These are phyloP conservation scores for Cyclospora cayetanensis DNA, from an alignment of 169 alveolate species.

Conservation along the genomic window DNA sequence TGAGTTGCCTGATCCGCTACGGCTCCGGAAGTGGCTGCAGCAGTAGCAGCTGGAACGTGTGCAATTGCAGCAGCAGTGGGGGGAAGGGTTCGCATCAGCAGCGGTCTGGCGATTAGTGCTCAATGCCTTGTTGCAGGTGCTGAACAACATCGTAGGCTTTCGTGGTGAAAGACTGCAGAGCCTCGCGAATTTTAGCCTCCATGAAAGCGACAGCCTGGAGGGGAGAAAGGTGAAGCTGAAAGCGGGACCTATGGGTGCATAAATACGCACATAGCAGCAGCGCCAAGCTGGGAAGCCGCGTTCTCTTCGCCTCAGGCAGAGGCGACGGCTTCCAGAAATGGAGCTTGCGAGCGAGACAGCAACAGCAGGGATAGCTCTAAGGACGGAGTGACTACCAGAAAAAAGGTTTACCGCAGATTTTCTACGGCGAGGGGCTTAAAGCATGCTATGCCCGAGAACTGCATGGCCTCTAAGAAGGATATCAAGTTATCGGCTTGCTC, in stretches of 20 bases:
- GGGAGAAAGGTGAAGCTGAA: slow-evolving; percentile 78
- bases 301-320: no score
- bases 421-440: slow-evolving; percentile 92
- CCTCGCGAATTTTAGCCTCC: slow-evolving; percentile 77
- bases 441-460: slow-evolving; percentile 94
- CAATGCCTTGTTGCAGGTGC: slow-evolving; percentile 86
- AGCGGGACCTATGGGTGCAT: slow-evolving; percentile 72
- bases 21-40: not conserved
- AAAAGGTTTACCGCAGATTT: slow-evolving; percentile 73
- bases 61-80: not conserved
- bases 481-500: slow-evolving; percentile 88
- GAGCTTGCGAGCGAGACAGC: no score
- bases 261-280: no score
- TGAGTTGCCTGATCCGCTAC: not conserved
- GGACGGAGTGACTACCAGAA: no score
- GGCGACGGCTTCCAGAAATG: no score
- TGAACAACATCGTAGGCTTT: slow-evolving; percentile 85
- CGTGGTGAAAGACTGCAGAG: slow-evolving; percentile 83
- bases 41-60: not conserved
- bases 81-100: not conserved
- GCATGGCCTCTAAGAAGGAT: slow-evolving; percentile 87
- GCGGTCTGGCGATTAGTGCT: not conserved
- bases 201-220: slow-evolving; percentile 81
- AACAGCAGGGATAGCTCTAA: no score
- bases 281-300: no score